Evolutionary conservation across 192 early-diverging fungal genomes (phyloP).

Genomic region (Diversispora epigaea): DNA sequence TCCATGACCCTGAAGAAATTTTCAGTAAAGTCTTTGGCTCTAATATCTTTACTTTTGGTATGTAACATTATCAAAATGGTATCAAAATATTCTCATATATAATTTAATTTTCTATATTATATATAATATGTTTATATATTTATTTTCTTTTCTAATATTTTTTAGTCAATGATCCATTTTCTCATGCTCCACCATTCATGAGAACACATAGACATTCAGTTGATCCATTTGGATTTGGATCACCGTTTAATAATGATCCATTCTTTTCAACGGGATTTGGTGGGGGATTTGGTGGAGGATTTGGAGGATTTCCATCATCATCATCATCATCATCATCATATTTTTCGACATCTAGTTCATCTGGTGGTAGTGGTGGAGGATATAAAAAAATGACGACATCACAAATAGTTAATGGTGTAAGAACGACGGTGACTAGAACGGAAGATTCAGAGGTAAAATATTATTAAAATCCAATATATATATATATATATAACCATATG

Average conservation of each 20-base stretch:
- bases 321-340: background rate
- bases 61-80: background rate
- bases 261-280: background rate
- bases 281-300: background rate
- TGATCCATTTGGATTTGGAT: background rate
- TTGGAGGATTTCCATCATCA: constrained; percentile 16
- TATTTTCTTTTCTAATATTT: too few relatives aligned
- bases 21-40: constrained; percentile 37
- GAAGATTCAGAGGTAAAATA: constrained; percentile 18
- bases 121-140: background rate
- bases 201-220: background rate
- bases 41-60: constrained; percentile 37
- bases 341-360: background rate
- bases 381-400: background rate
- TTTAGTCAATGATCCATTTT: too few relatives aligned
- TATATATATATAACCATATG: too few relatives aligned
- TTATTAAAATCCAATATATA: background rate
- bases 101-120: background rate
- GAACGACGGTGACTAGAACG: constrained; percentile 10
- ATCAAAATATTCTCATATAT: too few relatives aligned
- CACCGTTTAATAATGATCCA: background rate
- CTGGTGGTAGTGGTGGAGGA: background rate
- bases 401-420: constrained; percentile 23
- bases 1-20: constrained; percentile 41
- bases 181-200: too few relatives aligned